Evolutionary conservation across 805 yeast genomes (phyloP), one percentile per base, ranked within the genome.

Genomic region (Starmerella asiatica): DNA sequence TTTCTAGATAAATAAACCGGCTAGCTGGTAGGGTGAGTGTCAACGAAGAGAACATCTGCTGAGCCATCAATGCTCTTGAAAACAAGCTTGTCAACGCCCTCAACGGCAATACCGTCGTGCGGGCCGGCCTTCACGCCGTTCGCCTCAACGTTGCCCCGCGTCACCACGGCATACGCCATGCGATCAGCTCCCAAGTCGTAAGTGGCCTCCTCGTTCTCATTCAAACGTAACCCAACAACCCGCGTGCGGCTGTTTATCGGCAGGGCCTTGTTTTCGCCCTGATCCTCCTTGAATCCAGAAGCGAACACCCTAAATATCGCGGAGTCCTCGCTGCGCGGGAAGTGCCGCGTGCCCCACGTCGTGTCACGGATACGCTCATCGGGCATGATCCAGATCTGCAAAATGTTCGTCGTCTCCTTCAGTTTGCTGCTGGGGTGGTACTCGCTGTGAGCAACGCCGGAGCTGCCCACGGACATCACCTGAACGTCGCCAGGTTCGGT

Each of bases 371-470:
- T 32, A 16, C 29, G 23, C 38, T 33, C 29, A 19, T 39, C 36
- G 11, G 43, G 48, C 37, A 32, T 33, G 37, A 45, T 42, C 48
- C 48, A 45, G 34, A 45, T 40, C 43, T 45, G 45, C 29, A 45
- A 34, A 12, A 36, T 15, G 30, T 42, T 41, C 9, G 40, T 26
- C 23, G 39, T 20, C 28, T 24, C n/a, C 14, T 27, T 16, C 17
- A 21, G 5, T 9, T 6, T 11, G 12, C 21, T 23, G 19, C 29
- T 21, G 14, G 40, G 34, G 42, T 45, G 43, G 44, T 30, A 42
- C 40, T 45, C 49, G 34, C 44, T 39, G 39, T 45, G 49, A 12
- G 32, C 42, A 19, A 45, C 49, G n/a, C 49, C 49, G 20, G 40
- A 42, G 31, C 38, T 34, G 32, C 49, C 49, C 3, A 40, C 49